Evolutionary conservation across 139 green algal genomes (phyloP), one percentile per base, ranked within the genome.

Genomic region (Tetradesmus lagerheimii): DNA sequence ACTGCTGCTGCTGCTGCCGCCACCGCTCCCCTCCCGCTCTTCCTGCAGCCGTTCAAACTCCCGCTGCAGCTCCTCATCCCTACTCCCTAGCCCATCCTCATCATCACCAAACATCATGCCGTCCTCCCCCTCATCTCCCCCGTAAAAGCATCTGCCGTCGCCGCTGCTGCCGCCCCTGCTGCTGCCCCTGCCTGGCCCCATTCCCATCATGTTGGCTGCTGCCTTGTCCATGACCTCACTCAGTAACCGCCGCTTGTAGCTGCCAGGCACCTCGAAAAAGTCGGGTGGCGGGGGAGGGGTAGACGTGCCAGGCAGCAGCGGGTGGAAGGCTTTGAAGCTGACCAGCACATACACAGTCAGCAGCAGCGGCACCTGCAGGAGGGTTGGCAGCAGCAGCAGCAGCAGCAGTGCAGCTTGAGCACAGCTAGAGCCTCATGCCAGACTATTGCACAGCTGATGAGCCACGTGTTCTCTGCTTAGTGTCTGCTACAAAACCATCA

Each of bases 261-360:
- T 77, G 74, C 45, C 74, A 41, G 78, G 79, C 20, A 87, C 88
- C 23, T 50, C 43, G 41, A 88, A 91, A 31, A 88, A 87, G 14
- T 39, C 80, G 11, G 67, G 35, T 34, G 29, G 45, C 18, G 64
- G 80, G 16, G 80, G 37, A 9, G 83, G 64, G 11, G 75, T 34
- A 29, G 37, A 71, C 2, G 5, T 64, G 41, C 34, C 25, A 16
- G 67, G 45, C 45, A 50, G 14, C 45, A 89, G 50, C 62, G 71
- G 64, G 39, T 85, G 67, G 71, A 85, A 91, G 14, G 67, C 64
- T 43, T 95, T 94, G 90, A 98, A 97, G 38, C 53, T 87, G n/a
- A 98, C 76, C 77, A 94, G 64, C 20, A 94, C 87, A 88, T 97
- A 97, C 14, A 98, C 94, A 0, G 96, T 98, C 80, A 95, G 92